phyloP scores from a whole-genome alignment of 345 rosid genomes.

The Lumnitzera littorea region DNA sequence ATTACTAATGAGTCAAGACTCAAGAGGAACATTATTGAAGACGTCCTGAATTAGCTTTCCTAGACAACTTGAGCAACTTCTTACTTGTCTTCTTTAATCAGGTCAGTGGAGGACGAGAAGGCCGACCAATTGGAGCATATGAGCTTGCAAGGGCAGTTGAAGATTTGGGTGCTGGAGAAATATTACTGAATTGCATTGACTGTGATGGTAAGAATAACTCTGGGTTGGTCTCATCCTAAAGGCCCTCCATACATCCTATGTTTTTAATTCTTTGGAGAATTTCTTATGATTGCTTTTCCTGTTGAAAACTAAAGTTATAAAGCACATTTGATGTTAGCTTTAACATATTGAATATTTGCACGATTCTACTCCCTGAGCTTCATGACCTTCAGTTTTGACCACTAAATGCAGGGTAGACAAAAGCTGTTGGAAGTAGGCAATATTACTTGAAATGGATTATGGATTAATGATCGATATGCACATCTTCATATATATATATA shows the following conservation, averaged over 20 bases:
- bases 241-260: neutral
- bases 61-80: neutral
- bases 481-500: neutral
- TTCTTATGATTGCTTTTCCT: too few relatives aligned
- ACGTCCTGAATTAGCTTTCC: constrained; percentile 5
- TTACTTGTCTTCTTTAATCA: constrained; percentile 13
- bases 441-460: too few relatives aligned
- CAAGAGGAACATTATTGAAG: neutral
- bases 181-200: constrained; percentile 88
- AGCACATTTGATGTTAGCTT: too few relatives aligned
- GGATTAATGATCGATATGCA: too few relatives aligned
- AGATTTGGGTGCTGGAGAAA: constrained; percentile 96
- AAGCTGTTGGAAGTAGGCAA: too few relatives aligned
- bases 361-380: too few relatives aligned
- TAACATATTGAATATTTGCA: too few relatives aligned
- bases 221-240: neutral
- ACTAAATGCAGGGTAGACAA: too few relatives aligned
- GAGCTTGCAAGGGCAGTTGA: constrained; percentile 98
- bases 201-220: constrained; percentile 59
- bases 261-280: too few relatives aligned
- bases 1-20: neutral
- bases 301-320: too few relatives aligned
- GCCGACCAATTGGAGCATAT: constrained; percentile 91
- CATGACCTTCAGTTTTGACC: too few relatives aligned
- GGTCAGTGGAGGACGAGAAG: constrained; percentile 98